phyloP scores from a whole-genome alignment of 2,329 filamentous ascomycete species.

The Aspergillus glaucus region DNA sequence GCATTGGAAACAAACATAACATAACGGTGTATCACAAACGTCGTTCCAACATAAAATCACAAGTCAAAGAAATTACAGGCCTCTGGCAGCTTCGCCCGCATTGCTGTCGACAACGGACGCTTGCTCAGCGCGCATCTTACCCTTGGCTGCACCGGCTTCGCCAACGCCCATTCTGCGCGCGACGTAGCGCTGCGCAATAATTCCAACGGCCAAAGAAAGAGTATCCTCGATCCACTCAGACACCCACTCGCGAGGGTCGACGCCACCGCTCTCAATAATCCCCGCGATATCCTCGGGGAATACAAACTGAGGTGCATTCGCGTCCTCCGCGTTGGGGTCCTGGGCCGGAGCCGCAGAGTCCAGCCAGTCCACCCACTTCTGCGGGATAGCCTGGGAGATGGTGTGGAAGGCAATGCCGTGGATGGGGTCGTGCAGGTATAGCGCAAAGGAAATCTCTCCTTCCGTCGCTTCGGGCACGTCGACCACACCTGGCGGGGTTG shows the following conservation, averaged over 20 bases:
- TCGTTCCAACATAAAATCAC: constrained; percentile 1
- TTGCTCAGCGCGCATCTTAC: constrained; percentile 48
- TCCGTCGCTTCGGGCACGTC: constrained; percentile 31
- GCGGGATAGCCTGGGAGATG: constrained; percentile 74
- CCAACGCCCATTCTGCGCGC: constrained; percentile 93
- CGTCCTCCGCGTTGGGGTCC: constrained; percentile 34
- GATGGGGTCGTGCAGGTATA: constrained; percentile 77
- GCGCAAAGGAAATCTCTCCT: constrained; percentile 67
- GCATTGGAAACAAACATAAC: neutral
- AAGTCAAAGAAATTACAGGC: constrained; percentile 25
- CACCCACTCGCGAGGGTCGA: constrained; percentile 95
- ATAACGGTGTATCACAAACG: constrained; percentile 1
- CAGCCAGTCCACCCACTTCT: constrained; percentile 85
- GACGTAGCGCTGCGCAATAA: constrained; percentile 92
- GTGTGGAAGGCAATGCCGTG: constrained; percentile 84
- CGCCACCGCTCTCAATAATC: constrained; percentile 66
- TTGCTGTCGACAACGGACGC: constrained; percentile 51
- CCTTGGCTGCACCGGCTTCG: constrained; percentile 61
- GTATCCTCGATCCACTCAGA: constrained; percentile 94
- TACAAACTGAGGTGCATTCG: constrained; percentile 21
- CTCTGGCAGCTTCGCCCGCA: constrained; percentile 56
- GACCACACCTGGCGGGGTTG: constrained; percentile 24
- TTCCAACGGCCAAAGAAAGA: constrained; percentile 68
- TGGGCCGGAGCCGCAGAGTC: constrained; percentile 57
- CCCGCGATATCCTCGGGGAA: constrained; percentile 80